phyloP scores from a whole-genome alignment of 2,329 filamentous ascomycete species.

The Hymenoscyphus occultus region DNA sequence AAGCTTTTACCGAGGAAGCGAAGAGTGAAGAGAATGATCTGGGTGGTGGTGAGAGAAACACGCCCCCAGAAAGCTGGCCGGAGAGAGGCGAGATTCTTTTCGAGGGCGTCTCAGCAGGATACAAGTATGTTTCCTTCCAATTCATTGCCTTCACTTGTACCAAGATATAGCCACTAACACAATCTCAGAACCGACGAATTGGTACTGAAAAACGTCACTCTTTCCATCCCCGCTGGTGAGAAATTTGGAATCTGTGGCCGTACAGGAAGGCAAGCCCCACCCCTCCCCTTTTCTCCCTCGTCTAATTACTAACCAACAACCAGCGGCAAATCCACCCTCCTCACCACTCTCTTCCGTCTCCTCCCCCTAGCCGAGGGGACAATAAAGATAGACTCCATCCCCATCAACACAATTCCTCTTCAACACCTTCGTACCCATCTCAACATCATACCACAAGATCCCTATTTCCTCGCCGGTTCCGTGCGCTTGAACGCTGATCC shows the following conservation, averaged over 20 bases:
- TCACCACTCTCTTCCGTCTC: slow-evolving; percentile 54
- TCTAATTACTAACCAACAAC: slow-evolving; percentile 2
- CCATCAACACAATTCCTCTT: slow-evolving; percentile 40
- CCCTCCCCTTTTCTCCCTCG: neutral
- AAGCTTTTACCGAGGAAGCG: slow-evolving; percentile 47
- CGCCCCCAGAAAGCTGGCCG: slow-evolving; percentile 32
- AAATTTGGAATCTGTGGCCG: slow-evolving; percentile 50
- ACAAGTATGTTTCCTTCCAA: slow-evolving; percentile 16
- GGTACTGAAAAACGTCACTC: slow-evolving; percentile 18
- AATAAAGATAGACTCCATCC: slow-evolving; percentile 43
- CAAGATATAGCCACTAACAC: slow-evolving; percentile 6
- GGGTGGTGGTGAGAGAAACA: slow-evolving; percentile 10
- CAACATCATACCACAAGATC: slow-evolving; percentile 44
- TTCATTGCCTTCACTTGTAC: slow-evolving; percentile 24
- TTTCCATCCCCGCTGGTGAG: slow-evolving; percentile 39
- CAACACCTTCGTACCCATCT: slow-evolving; percentile 41
- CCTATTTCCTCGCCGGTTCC: slow-evolving; percentile 40
- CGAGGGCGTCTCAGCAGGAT: neutral
- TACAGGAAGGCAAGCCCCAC: slow-evolving; percentile 30
- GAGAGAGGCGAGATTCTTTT: neutral
- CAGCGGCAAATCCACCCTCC: slow-evolving; percentile 46
- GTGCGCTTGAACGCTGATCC: slow-evolving; percentile 41
- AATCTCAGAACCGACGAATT: slow-evolving; percentile 9
- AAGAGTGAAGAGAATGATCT: slow-evolving; percentile 36
- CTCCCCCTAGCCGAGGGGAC: slow-evolving; percentile 40